These are phyloP conservation scores for Tephrocybe sp. DNA, from an alignment of 768 basidiomycete species.

Conservation along the genomic window DNA sequence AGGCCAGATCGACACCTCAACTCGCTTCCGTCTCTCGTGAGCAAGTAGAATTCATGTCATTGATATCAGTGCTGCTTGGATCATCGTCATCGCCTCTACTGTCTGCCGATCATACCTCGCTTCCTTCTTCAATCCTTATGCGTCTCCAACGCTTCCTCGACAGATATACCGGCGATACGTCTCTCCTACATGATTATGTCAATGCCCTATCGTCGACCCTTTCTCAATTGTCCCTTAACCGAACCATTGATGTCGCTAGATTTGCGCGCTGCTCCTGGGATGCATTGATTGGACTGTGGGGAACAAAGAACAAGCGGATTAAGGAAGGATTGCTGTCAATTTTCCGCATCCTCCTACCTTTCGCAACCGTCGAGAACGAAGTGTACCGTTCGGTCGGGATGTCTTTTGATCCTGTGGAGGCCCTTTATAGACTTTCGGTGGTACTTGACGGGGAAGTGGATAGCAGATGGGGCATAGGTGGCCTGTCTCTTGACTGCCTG, in stretches of 20 bases:
- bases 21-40: slow-evolving; percentile 43
- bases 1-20: slow-evolving; percentile 12
- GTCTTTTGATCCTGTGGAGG: slow-evolving; percentile 41
- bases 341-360: slow-evolving; percentile 71
- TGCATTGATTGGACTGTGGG: slow-evolving; percentile 68
- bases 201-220: slow-evolving; percentile 66
- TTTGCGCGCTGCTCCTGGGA: slow-evolving; percentile 68
- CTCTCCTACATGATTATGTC: slow-evolving; percentile 76
- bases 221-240: slow-evolving; percentile 76
- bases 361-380: slow-evolving; percentile 43
- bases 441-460: slow-evolving; percentile 62
- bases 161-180: slow-evolving; percentile 68
- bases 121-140: slow-evolving; percentile 52
- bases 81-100: slow-evolving; percentile 60
- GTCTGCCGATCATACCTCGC: slow-evolving; percentile 34
- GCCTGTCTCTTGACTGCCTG: slow-evolving; percentile 62
- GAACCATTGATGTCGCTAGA: slow-evolving; percentile 48
- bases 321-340: slow-evolving; percentile 82
- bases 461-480: slow-evolving; percentile 61
- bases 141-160: slow-evolving; percentile 55
- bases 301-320: slow-evolving; percentile 67
- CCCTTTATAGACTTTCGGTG: slow-evolving; percentile 51
- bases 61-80: slow-evolving; percentile 58
- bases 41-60: slow-evolving; percentile 68
- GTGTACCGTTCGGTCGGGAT: slow-evolving; percentile 8